Evolutionary conservation across 768 basidiomycete species (phyloP).

Genomic region (Mrakia hoshinonis): DNA sequence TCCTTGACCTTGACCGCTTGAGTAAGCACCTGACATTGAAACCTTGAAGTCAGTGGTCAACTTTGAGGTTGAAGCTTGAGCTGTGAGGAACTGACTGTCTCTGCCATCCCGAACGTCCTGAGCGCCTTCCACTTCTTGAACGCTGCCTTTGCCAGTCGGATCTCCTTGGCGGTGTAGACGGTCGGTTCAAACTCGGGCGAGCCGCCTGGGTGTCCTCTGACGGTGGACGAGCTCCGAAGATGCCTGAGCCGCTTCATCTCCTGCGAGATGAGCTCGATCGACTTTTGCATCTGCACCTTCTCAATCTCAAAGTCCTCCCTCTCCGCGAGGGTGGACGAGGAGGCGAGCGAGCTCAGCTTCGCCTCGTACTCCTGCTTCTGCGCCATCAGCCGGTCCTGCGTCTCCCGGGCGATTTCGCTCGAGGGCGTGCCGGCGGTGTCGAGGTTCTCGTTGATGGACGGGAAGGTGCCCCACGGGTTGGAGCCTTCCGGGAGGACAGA

Average conservation of each 20-base stretch:
- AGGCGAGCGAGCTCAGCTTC: slow-evolving; percentile 44
- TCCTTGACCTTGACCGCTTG: slow-evolving; percentile 83
- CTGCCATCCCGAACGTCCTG: slow-evolving; percentile 86
- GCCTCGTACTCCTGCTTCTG: slow-evolving; percentile 51
- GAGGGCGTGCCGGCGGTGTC: neutral
- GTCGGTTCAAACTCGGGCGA: slow-evolving; percentile 57
- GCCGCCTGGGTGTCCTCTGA: neutral
- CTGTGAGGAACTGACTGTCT: slow-evolving; percentile 42
- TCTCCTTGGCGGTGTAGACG: slow-evolving; percentile 71
- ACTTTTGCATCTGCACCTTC: slow-evolving; percentile 87
- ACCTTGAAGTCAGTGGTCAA: neutral
- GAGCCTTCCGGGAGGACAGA: slow-evolving; percentile 59
- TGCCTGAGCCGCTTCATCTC: slow-evolving; percentile 69
- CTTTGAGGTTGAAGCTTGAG: too few relatives aligned
- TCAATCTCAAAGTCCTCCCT: slow-evolving; percentile 76
- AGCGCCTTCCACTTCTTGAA: slow-evolving; percentile 73
- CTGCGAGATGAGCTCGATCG: slow-evolving; percentile 65
- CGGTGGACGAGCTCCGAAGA: slow-evolving; percentile 1
- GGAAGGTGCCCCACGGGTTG: slow-evolving; percentile 50
- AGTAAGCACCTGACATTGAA: slow-evolving; percentile 52
- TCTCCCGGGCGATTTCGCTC: neutral
- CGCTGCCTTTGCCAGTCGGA: slow-evolving; percentile 71
- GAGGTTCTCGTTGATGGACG: neutral
- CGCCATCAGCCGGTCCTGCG: slow-evolving; percentile 57
- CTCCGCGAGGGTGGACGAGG: slow-evolving; percentile 50